Evolutionary conservation across 345 rosid species (phyloP), one percentile per base, ranked within the genome.

Genomic region (Salix brachista): DNA sequence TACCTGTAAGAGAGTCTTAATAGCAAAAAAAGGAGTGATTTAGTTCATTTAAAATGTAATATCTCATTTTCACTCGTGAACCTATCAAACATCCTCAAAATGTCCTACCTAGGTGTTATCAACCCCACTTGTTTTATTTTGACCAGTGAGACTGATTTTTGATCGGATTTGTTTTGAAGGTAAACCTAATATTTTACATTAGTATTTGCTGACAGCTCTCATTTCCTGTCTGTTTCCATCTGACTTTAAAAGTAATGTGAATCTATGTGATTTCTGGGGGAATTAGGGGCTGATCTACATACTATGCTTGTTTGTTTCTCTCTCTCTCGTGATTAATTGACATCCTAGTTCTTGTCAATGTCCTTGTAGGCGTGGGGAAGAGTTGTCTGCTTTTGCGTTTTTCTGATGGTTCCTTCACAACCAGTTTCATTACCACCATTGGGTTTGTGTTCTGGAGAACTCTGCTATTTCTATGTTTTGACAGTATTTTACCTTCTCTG

Each of bases 391-490:
- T 93, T 3, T 85, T 93, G 83, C 94, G 97, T 70, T 93, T 93
- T 84, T 91, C 97, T 0, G 97, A 91, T 88, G 97, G 92, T 83
- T 89, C 97, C 77, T 93, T 93, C 76, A 90, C 96, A 25, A 93
- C 97, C 6, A 93, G 97, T 81, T 93, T 93, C 83, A 91, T 93
- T 79, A 91, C 97, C 30, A 93, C 97, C 71, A 93, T 91, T 73
- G 97, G 97, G 97, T 93, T 9, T 69, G 84, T 75, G 16, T 79
- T 62, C 41, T 5, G 76, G 69, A 65, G 9, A 65, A 39, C 72
- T 69, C 54, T 64, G 25, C 18, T 68, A 70, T 61, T 18, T 78
- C 18, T 72, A 17, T 62, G 19, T 64, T 25, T 2, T 32, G 25
- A 28, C 56, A 48, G 48, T 73, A 37, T 21, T 58, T 58, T 58